These are phyloP conservation scores for Vitis cinerea DNA, from an alignment of 164 flowering plant species.

Conservation along the genomic window DNA sequence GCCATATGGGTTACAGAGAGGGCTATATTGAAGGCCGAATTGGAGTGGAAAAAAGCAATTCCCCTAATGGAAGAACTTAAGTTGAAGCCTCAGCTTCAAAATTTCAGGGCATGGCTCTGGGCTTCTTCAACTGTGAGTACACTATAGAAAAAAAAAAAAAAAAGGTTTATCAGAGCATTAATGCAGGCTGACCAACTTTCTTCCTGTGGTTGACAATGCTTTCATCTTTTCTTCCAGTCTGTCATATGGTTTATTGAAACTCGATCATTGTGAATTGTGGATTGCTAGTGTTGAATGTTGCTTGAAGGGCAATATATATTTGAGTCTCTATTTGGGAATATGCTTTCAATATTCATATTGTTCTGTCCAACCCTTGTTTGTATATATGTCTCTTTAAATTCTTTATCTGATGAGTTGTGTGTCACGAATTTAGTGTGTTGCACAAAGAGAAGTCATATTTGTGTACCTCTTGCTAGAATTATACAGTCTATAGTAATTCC, in stretches of 20 bases:
- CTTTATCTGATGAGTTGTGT: background rate
- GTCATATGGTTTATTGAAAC: background rate
- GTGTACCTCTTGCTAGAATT: background rate
- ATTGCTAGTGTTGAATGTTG: too few species aligned
- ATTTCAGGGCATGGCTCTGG: conserved; percentile 90
- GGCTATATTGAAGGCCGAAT: conserved; percentile 52
- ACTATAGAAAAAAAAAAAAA: background rate
- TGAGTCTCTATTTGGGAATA: too few species aligned
- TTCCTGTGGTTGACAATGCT: too few species aligned
- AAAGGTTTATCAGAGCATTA: background rate
- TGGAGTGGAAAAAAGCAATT: conserved; percentile 69
- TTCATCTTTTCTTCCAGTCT: too few species aligned
- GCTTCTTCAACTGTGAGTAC: conserved; percentile 82
- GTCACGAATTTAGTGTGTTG: background rate
- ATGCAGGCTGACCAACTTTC: background rate
- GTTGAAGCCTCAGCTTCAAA: conserved; percentile 50
- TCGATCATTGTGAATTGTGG: too few species aligned
- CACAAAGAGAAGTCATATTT: background rate
- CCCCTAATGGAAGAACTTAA: conserved; percentile 55
- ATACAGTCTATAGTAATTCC: background rate
- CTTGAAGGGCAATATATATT: too few species aligned
- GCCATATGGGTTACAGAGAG: conserved; percentile 82
- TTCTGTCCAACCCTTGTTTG: too few species aligned
- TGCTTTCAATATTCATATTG: too few species aligned
- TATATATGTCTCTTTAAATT: too few species aligned